Base-by-base conservation (phyloP, 2,329 filamentous ascomycete genomes). In the Nemania serpens region DNA sequence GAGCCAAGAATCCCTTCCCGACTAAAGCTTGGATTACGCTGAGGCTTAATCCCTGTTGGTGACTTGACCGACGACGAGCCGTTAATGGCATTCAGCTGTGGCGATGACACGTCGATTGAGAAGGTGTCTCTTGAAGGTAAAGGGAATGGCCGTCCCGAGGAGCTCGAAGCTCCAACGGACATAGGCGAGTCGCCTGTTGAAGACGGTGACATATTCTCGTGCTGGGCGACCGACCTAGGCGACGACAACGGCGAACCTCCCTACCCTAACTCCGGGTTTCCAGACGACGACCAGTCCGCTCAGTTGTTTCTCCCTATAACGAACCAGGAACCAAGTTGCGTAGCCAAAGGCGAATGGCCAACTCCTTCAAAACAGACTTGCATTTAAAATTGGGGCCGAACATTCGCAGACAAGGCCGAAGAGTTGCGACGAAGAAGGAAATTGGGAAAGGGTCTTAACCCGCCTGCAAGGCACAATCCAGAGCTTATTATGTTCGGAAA, bases 1-100 rank as follows among this genome's bases (percentile, higher is more conserved):
- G 82, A 79, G 39, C 79, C 79, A 15, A 85, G 71, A 65, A 85
- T 84, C 20, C 80, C 79, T 67, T 86, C 83, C 56, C 82, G 79
- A 66, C 82, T 82, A 69, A 85, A 84, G 66, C 76, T 80, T 25
- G 78, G 71, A 7, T 81, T 78, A 22, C 81, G 79, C 64, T 79
- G 78, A 22, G 76, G 74, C 68, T 83, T 83, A 70, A 79, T 69
- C 53, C 76, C 75, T 51, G 76, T 77, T 3, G 84, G 82, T 17
- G 84, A 85, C 69, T 85, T 86, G 55, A 85, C 74, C 43, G 73
- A 62, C 29, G 72, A 70, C 20, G 79, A 79, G 69, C 79, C 79
- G 54, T 76, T 70, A 65, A 76, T 71, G 47, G 76, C 66, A 52
- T 72, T 70, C 29, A 83, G 74, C 55, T 79, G 76, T n/a, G 79